phyloP scores from a whole-genome alignment of 1,139 yeast genomes.

The Candida gigantensis region DNA sequence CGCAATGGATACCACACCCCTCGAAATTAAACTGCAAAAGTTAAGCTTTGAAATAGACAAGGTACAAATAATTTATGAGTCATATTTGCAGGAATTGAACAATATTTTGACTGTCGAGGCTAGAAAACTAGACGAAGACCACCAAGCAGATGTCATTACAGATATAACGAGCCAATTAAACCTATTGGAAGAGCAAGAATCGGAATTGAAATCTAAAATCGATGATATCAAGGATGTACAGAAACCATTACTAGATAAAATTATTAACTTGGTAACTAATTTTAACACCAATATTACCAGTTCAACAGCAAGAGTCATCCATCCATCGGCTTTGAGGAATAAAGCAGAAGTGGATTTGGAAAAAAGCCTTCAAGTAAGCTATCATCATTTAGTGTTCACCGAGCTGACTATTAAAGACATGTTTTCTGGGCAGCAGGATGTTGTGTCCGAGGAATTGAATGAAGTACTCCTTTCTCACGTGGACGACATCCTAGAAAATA shows the following conservation, averaged over 20 bases:
- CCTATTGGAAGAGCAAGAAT: constrained; percentile 20
- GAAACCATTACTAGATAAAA: constrained; percentile 39
- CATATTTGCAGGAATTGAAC: constrained; percentile 26
- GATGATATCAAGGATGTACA: constrained; percentile 32
- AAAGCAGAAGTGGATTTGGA: constrained; percentile 10
- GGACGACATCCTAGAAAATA: constrained; percentile 15
- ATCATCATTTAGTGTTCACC: constrained; percentile 22
- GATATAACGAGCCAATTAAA: constrained; percentile 21
- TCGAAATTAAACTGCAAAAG: constrained; percentile 14
- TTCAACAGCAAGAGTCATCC: constrained; percentile 9
- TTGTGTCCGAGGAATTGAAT: constrained; percentile 20
- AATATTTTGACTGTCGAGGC: constrained; percentile 21
- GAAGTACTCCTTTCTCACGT: constrained; percentile 14
- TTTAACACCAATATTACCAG: constrained; percentile 24
- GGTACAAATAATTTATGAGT: constrained; percentile 25
- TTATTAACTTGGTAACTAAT: constrained; percentile 26
- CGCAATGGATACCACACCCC: neutral
- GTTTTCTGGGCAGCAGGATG: constrained; percentile 21
- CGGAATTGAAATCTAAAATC: constrained; percentile 23
- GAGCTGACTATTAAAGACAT: constrained; percentile 21
- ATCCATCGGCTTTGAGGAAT: constrained; percentile 6
- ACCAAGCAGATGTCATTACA: constrained; percentile 21
- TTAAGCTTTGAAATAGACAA: constrained; percentile 30
- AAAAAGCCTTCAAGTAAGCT: constrained; percentile 18
- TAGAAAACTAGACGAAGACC: constrained; percentile 19